Evolutionary conservation across 1,139 yeast genomes (phyloP).

Genomic region (Saccharomyces pastorianus): DNA sequence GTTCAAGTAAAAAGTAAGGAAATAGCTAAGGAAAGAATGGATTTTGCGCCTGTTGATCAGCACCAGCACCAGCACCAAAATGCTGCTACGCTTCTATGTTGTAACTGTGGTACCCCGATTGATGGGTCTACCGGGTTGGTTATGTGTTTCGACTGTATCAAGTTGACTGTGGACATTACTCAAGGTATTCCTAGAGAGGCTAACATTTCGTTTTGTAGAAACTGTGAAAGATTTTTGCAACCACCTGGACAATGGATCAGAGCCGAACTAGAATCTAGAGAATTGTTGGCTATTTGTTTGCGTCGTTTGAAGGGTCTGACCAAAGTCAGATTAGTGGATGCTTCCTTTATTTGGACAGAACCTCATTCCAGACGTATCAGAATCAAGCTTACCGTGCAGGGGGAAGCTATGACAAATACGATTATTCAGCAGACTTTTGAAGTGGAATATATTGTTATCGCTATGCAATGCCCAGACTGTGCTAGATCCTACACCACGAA

Average conservation of each 20-base stretch:
- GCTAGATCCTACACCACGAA: constrained; percentile 92
- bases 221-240: constrained; percentile 90
- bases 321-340: constrained; percentile 85
- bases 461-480: constrained; percentile 98
- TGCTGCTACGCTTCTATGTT: constrained; percentile 88
- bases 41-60: constrained; percentile 26
- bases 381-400: constrained; percentile 88
- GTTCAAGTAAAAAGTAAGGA: not conserved
- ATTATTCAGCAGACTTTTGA: constrained; percentile 92
- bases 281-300: constrained; percentile 80
- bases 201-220: constrained; percentile 85
- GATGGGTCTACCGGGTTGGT: constrained; percentile 91
- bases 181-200: constrained; percentile 96
- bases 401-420: constrained; percentile 89
- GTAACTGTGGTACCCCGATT: constrained; percentile 98
- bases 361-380: constrained; percentile 95
- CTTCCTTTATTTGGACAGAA: constrained; percentile 96
- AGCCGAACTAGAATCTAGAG: constrained; percentile 88
- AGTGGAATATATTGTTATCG: constrained; percentile 87
- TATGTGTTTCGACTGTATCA: constrained; percentile 97
- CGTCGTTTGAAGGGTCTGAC: constrained; percentile 81
- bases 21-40: constrained; percentile 11
- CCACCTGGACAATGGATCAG: constrained; percentile 93
- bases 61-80: constrained; percentile 19
- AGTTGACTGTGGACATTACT: constrained; percentile 86